These are phyloP conservation scores for Cutaneotrichosporon cutaneum DNA, from an alignment of 1,284 basidiomycete genomes.

Conservation along the genomic window DNA sequence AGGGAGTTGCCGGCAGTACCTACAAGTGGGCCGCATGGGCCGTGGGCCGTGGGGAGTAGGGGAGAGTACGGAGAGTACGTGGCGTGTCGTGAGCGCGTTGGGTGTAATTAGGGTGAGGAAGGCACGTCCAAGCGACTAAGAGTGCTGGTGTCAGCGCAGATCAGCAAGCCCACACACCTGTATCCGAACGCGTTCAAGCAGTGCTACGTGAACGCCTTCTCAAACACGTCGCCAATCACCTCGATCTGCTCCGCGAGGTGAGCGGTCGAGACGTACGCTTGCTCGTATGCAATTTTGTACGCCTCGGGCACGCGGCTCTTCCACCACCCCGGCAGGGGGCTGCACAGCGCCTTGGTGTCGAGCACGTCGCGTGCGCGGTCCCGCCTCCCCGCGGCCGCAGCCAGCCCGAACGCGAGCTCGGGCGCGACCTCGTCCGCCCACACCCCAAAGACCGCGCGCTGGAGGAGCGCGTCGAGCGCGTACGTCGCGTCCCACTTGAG, in stretches of 20 bases:
- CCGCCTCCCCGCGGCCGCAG: neutral
- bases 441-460: neutral
- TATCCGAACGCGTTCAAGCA: no score
- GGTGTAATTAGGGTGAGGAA: no score
- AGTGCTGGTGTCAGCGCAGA: no score
- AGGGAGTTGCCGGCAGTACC: no score
- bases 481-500: slow-evolving; percentile 3
- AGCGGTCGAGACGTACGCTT: neutral
- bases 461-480: neutral
- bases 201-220: slow-evolving; percentile 2
- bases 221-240: slow-evolving; percentile 1
- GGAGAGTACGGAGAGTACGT: no score
- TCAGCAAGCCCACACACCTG: no score
- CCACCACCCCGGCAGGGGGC: neutral
- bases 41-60: no score
- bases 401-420: slow-evolving; percentile 4
- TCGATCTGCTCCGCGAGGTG: neutral
- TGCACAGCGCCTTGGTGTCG: neutral
- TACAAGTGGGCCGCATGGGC: no score
- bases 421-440: neutral
- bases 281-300: neutral
- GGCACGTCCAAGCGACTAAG: no score
- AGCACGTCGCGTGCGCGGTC: neutral
- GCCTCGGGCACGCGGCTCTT: neutral
- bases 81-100: no score